Evolutionary conservation across 1,139 yeast species (phyloP), one percentile per base, ranked within the genome.

Genomic region (Meyerozyma carpophila): DNA sequence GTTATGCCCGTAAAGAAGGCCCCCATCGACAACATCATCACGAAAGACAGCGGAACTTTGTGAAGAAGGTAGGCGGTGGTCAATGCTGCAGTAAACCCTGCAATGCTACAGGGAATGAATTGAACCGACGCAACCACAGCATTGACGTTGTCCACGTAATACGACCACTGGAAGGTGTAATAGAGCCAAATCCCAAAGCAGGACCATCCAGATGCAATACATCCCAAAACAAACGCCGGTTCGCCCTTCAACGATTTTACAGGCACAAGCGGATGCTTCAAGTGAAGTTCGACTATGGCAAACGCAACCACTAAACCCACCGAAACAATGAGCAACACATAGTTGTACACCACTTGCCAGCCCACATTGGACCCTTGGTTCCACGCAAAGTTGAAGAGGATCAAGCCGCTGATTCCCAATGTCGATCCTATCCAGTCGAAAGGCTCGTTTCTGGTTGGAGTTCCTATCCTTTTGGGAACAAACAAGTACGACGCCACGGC

Each of bases 331-430:
- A 81, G 61, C 13, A 79, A 53, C 1, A 70, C 66, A 50, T 77
- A 79, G 5, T 75, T 77, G 48, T 79, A 79, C 0, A 73, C 71
- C 3, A 43, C 55, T 3, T 65, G 57, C 84, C 85, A 81, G 5
- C 82, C 84, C 3, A 73, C 77, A 26, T 69, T 71, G 0, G 87
- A 84, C 8, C 81, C 86, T 52, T 81, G 82, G 51, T 80, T 80
- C 73, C 81, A 78, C 1, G 83, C 75, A 49, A 79, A 71, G 51
- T 77, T 76, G 48, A 79, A 66, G 37, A 79, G 59, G 2, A 79
- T 63, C 40, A 80, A 57, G 0, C 82, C 82, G 11, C 60, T 41
- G 3, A 79, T 72, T 7, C 82, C 82, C 3, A 65, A 49, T 0
- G 70, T 28, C 1, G 76, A 66, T 1, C 84, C 84, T 40, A 56